phyloP scores from a whole-genome alignment of 257 asterid species.

The Avicennia marina region DNA sequence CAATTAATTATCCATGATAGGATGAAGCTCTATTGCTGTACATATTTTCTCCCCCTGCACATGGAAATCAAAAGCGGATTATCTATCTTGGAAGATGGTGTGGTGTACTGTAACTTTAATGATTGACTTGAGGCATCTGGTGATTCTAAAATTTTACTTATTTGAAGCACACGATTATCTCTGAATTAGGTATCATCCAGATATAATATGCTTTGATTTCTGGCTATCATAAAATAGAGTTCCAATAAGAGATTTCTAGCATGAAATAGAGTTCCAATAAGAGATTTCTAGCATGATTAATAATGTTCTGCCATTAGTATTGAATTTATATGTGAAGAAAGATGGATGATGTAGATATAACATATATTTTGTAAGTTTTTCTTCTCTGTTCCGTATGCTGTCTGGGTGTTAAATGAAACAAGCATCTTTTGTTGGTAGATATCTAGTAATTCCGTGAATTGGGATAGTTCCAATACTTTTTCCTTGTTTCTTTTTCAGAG shows the following conservation, averaged over 20 bases:
- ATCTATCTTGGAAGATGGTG: neutral
- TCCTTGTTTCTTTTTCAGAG: slow-evolving; percentile 46
- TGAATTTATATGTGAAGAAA: slow-evolving; percentile 1
- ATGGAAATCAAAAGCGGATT: neutral
- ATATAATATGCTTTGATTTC: neutral
- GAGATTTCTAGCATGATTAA: neutral
- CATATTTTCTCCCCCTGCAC: neutral
- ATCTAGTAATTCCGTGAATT: slow-evolving; percentile 4
- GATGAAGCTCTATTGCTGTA: too few relatives aligned
- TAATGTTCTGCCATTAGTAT: neutral
- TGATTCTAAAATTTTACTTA: neutral
- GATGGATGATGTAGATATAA: too few relatives aligned
- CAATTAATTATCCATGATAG: too few relatives aligned
- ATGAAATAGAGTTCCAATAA: neutral
- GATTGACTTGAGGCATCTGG: neutral
- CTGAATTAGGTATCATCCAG: neutral
- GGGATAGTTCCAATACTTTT: slow-evolving; percentile 1
- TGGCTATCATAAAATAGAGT: neutral
- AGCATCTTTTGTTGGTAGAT: neutral
- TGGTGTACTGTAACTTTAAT: neutral
- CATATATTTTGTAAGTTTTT: too few relatives aligned
- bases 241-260: neutral
- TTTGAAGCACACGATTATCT: neutral
- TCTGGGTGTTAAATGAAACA: neutral
- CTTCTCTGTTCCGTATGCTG: too few relatives aligned